Percentiles rank a stretch among this genome's conserved stretches.
Evolutionary conservation across 306 rosid genomes (phyloP).

Genomic region (Lathyrus aphaca): DNA sequence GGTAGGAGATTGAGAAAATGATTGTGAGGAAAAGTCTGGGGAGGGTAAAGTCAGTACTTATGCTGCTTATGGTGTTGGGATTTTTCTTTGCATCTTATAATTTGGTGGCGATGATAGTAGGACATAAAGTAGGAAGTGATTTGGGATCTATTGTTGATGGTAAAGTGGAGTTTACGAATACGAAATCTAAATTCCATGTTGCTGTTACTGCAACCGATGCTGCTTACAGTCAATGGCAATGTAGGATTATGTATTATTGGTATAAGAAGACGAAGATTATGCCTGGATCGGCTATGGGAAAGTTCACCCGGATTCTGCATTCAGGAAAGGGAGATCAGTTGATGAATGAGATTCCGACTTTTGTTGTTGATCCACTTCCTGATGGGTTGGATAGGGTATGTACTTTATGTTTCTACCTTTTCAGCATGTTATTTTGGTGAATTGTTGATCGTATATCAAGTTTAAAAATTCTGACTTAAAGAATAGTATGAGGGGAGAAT

Average conservation of each 20-base stretch:
- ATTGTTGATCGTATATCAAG: slow-evolving; percentile 7
- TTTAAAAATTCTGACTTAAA: slow-evolving; percentile 16
- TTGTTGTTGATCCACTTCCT: slow-evolving; percentile 90
- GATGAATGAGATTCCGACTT: slow-evolving; percentile 85
- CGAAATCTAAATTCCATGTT: slow-evolving; percentile 63
- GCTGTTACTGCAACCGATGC: slow-evolving; percentile 91
- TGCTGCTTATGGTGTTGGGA: slow-evolving; percentile 69
- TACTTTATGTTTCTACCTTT: slow-evolving; percentile 17
- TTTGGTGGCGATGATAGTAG: slow-evolving; percentile 58
- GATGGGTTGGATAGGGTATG: slow-evolving; percentile 88
- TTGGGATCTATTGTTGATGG: slow-evolving; percentile 37
- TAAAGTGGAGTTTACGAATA: slow-evolving; percentile 32
- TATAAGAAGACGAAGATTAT: slow-evolving; percentile 72
- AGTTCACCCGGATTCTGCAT: slow-evolving; percentile 78
- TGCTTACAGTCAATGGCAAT: slow-evolving; percentile 93
- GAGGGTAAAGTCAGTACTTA: slow-evolving; percentile 59
- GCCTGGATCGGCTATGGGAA: slow-evolving; percentile 93
- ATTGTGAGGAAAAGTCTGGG: slow-evolving; percentile 69
- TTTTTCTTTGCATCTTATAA: slow-evolving; percentile 75
- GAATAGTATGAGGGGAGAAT: too few species aligned
- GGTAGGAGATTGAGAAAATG: slow-evolving; percentile 49
- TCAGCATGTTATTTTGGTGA: not conserved
- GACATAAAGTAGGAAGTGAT: slow-evolving; percentile 53
- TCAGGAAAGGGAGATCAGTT: slow-evolving; percentile 72
- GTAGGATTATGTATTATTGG: slow-evolving; percentile 94